These are phyloP conservation scores for Fusarium brachygibbosum DNA, from an alignment of 2,329 filamentous ascomycete genomes.

Conservation along the genomic window DNA sequence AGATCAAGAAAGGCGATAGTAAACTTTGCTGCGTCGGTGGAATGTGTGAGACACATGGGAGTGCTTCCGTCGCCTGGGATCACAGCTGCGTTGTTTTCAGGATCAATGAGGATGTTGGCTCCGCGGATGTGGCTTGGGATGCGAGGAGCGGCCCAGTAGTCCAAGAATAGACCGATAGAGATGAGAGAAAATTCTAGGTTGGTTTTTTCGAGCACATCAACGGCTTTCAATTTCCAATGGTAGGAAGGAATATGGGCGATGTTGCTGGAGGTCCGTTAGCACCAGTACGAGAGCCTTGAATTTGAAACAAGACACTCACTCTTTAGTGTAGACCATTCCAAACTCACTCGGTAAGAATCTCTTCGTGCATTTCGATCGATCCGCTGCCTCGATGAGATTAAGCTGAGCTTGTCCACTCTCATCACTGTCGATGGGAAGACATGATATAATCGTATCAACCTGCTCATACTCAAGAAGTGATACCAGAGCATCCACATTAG, in stretches of 20 bases:
- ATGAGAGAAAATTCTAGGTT: not conserved
- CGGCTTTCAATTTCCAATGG: not conserved
- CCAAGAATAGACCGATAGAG: not conserved
- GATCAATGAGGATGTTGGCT: not conserved
- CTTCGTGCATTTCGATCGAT: not conserved
- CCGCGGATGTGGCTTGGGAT: not conserved
- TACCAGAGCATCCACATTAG: fast-evolving
- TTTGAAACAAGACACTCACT: not conserved
- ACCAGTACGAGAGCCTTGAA: no score
- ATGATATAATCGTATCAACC: not conserved
- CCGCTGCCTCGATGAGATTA: constrained; percentile 1
- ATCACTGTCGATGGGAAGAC: not conserved
- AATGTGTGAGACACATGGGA: not conserved
- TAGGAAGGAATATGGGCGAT: not conserved
- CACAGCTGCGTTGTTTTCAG: not conserved
- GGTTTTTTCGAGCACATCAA: not conserved
- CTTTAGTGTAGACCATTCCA: not conserved
- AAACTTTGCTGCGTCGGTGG: not conserved
- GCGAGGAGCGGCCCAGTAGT: not conserved
- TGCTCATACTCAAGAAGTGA: not conserved
- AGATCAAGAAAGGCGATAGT: not conserved
- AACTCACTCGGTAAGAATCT: constrained; percentile 10
- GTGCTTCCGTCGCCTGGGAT: not conserved
- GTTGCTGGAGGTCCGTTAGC: not conserved
- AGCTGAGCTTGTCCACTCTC: constrained; percentile 11